Evolutionary conservation across 2,329 filamentous ascomycete genomes (phyloP), one percentile per base, ranked within the genome.

Genomic region (Aspergillus sp.): DNA sequence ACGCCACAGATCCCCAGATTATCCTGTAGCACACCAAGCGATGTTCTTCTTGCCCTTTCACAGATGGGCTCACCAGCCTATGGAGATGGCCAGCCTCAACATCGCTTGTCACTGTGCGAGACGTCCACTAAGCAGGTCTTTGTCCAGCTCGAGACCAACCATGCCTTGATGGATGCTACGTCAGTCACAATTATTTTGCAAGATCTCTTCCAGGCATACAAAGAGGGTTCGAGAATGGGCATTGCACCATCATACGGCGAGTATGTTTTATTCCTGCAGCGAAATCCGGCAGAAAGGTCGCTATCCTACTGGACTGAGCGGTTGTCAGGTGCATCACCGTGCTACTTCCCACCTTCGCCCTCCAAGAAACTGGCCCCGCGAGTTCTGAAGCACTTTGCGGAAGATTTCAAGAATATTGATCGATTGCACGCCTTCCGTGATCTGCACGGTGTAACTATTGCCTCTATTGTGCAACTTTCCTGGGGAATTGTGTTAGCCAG

Each of bases 401-500:
- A 19, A 19, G 19, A 19, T 19, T 19, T 19, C 19, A 30, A 41
- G n/a, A 26, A 7, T 6, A 39, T 39, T 7, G 36, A 39, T n/a
- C 6, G 10, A n/a, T 2, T n/a, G 7, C 45, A 45, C 7, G 6
- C 10, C 4, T 51, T 56, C 44, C 50, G 50, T 32, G 28, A 46
- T 12, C 12, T 35, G 5, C 43, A 48, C 26, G 46, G 49, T n/a
- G 44, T 55, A 9, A 58, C 60, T 2, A 29, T 58, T 2, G 41
- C 66, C 6, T 67, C 62, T 2, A 54, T 69, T 35, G 60, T 71
- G 34, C 61, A 64, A 4, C 60, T 64, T 4, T 68, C 68, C 8
- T 72, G 68, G 68, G 64, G 59, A 2, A 40, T 72, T 12, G 54
- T 71, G 1, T 50, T 71, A 1, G 57, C 60, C 3, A 56, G 54